These are phyloP conservation scores for Diaporthe batatas DNA, from an alignment of 2,329 filamentous ascomycete genomes.

Conservation along the genomic window DNA sequence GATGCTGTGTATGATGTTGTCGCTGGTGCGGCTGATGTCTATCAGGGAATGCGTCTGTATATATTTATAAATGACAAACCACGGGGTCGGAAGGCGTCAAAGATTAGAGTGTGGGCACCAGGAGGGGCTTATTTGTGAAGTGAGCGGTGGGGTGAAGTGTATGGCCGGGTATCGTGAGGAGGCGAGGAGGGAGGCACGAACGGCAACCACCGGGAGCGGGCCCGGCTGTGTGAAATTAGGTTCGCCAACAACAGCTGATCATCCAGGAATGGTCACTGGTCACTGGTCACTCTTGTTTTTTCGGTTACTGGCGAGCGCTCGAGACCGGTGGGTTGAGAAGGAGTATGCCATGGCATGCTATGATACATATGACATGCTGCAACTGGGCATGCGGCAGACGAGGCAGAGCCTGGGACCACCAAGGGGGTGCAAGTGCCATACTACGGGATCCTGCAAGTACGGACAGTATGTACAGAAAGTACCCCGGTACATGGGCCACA, in stretches of 20 bases:
- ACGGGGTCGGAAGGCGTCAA: background rate
- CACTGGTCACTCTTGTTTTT: background rate
- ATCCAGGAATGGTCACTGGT: slow-evolving; percentile 1
- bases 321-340: slow-evolving; percentile 7
- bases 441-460: background rate
- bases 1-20: background rate
- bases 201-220: slow-evolving; percentile 28
- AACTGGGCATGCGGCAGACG: slow-evolving; percentile 4
- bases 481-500: slow-evolving; percentile 9
- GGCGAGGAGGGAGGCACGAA: slow-evolving; percentile 7
- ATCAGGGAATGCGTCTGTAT: background rate
- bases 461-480: background rate
- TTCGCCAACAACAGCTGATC: slow-evolving; percentile 18
- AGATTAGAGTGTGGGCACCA: background rate
- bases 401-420: slow-evolving; percentile 2
- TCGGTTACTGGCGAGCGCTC: background rate
- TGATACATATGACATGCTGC: slow-evolving; percentile 8
- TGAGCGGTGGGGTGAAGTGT: slow-evolving; percentile 8
- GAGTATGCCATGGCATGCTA: slow-evolving; percentile 17
- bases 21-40: background rate
- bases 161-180: slow-evolving; percentile 27
- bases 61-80: background rate
- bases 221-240: slow-evolving; percentile 15
- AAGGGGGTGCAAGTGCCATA: background rate
- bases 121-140: slow-evolving; percentile 24